Evolutionary conservation across 163 green algal species (phyloP), one percentile per base, ranked within the genome.

Genomic region (Scenedesmus sp.): DNA sequence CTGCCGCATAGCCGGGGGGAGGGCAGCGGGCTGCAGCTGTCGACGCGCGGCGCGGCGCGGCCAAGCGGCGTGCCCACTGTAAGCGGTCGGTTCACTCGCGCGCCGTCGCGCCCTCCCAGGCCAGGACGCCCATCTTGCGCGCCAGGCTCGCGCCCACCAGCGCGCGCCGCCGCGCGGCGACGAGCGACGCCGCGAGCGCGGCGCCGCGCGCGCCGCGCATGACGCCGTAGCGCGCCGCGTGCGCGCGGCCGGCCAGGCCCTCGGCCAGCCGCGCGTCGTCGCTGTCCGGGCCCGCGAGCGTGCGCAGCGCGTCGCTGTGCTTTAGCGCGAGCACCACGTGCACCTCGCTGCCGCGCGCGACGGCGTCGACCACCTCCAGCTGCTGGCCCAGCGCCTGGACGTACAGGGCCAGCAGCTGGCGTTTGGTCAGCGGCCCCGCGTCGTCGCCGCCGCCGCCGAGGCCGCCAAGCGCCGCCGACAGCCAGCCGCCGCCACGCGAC

Each of bases 91-190:
- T 4, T 77, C 67, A 77, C 2, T 47, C 9, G 28, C 54, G 44
- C 6, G 58, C 45, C 18, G 29, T 42, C 17, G 72, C 33, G 20
- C 28, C 50, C 31, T 80, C 72, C 72, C 72, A 80, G 0, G 72
- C 72, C 20, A 80, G 50, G 44, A 80, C 60, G 39, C 72, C 70
- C 72, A 80, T 80, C 58, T 70, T 70, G 13, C 45, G 62, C 28
- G 72, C 60, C 60, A 80, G n/a, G 4, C 58, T 65, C 13, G 62
- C 63, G 18, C 72, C 72, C 31, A 80, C 58, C 33, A 80, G 48
- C 72, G 53, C 58, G 31, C 72, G 72, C 47, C 72, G 58, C 60
- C 44, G 47, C 2, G 72, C 72, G 36, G 57, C 28, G 2, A 79
- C 17, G 6, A 67, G 31, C 28, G 26, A 28, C 4, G 48, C 18